These are phyloP conservation scores for Alternaria consortialis DNA, from an alignment of 2,329 filamentous ascomycete genomes.

Conservation along the genomic window DNA sequence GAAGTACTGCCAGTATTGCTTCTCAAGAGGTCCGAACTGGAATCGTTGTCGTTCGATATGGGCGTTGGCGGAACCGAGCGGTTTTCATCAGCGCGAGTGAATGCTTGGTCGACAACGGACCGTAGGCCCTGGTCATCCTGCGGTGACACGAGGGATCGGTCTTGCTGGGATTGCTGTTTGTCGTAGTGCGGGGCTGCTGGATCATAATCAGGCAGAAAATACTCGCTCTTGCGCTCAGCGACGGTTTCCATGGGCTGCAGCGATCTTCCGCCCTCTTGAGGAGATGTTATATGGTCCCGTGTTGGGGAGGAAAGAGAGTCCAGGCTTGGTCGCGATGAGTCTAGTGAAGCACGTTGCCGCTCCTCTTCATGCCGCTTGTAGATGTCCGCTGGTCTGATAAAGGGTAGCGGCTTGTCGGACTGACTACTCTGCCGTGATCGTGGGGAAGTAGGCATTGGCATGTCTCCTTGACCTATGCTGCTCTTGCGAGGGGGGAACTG, in stretches of 20 bases:
- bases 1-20: slow-evolving; percentile 71
- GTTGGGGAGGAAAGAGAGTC: slow-evolving; percentile 57
- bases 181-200: slow-evolving; percentile 16
- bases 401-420: slow-evolving; percentile 64
- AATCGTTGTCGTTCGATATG: slow-evolving; percentile 55
- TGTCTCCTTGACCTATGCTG: slow-evolving; percentile 61
- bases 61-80: slow-evolving; percentile 63
- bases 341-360: slow-evolving; percentile 64
- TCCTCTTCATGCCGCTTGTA: slow-evolving; percentile 77
- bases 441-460: slow-evolving; percentile 35
- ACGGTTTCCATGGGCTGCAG: slow-evolving; percentile 61
- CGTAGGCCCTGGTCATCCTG: slow-evolving; percentile 42
- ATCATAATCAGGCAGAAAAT: slow-evolving; percentile 57
- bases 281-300: slow-evolving; percentile 31
- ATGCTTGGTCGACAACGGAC: slow-evolving; percentile 70
- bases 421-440: slow-evolving; percentile 43
- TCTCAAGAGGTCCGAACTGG: slow-evolving; percentile 58
- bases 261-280: slow-evolving; percentile 33
- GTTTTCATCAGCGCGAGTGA: slow-evolving; percentile 66
- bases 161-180: slow-evolving; percentile 15
- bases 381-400: slow-evolving; percentile 79
- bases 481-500: slow-evolving; percentile 69
- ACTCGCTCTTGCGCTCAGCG: slow-evolving; percentile 67
- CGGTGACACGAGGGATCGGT: slow-evolving; percentile 26
- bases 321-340: slow-evolving; percentile 65